Evolutionary conservation across 768 basidiomycete species (phyloP), one percentile per base, ranked within the genome.

Genomic region (Auriscalpium vulgare): DNA sequence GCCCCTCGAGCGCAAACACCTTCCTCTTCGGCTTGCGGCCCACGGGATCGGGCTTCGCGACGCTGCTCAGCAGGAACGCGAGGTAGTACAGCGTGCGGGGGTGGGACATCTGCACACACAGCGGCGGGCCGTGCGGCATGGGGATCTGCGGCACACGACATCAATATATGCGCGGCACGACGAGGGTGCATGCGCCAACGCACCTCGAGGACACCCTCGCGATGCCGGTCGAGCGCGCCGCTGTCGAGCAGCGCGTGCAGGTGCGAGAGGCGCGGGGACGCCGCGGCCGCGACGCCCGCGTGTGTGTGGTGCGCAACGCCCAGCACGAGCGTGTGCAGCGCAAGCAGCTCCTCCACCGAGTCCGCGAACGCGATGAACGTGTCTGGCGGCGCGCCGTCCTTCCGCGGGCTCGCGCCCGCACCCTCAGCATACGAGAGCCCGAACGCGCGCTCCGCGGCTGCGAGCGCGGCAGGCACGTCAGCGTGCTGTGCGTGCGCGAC

Each of bases 11-110:
- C 0, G 86, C 82, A 69, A 89, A 91, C 0, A 87, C 71, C 48
- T 80, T 83, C 56, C 84, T 77, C 71, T 85, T 87, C 4, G 89
- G 88, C 53, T 81, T 84, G 23, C 86, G 75, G 43, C 88, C 90
- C 0, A 85, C 80, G 0, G 84, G 78, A 63, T 91, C 88, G 13
- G 86, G 79, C 62, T 88, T 88, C 0, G 85, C 79, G 1, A 80
- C 72, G 5, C 79, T 77, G 60, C 82, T 85, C 43, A 88, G 71
- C 5, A 90, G 78, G 65, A 85, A 90, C 0, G 81, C 83, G 5
- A 90, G 73, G 11, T 80, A 66, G 59, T 82, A 84, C 0, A 90
- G 62, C 2, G 85, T 68, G 5, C 83, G 78, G 0, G 88, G 87
- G 61, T 88, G 87, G 8, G 87, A 88, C 3, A 77, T 75, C 44